These are phyloP conservation scores for Fistulifera solaris DNA, from an alignment of 108 stramenopile species.

Conservation along the genomic window DNA sequence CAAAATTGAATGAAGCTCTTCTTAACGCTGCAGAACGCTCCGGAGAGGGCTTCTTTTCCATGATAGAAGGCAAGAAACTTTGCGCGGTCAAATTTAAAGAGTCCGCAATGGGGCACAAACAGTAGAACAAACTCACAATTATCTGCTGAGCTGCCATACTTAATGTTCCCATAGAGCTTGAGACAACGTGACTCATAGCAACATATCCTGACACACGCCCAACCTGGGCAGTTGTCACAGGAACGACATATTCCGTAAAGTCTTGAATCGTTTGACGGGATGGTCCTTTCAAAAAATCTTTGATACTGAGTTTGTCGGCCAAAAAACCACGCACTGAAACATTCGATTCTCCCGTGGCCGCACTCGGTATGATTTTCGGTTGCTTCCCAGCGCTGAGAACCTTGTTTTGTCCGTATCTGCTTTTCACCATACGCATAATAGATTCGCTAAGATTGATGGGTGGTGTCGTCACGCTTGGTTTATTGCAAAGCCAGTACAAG, in stretches of 20 bases:
- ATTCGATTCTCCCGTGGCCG: no score
- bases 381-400: no score
- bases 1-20: constrained; percentile 45
- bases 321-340: constrained; percentile 27
- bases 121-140: constrained; percentile 66
- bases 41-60: constrained; percentile 18
- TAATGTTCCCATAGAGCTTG: constrained; percentile 52
- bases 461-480: constrained; percentile 1
- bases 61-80: constrained; percentile 51
- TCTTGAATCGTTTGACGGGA: constrained; percentile 17
- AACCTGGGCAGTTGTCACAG: constrained; percentile 69
- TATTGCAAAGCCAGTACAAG: constrained; percentile 47
- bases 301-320: constrained; percentile 10
- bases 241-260: constrained; percentile 61
- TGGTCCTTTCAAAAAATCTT: constrained; percentile 36
- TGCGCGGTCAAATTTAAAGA: constrained; percentile 69
- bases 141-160: constrained; percentile 80
- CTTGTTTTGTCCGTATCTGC: no score
- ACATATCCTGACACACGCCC: constrained; percentile 71
- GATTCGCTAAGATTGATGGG: constrained; percentile 20
- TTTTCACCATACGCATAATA: no score
- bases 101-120: constrained; percentile 68
- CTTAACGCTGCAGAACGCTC: constrained; percentile 50
- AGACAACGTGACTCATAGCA: constrained; percentile 77
- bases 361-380: no score